phyloP scores from a whole-genome alignment of 73 alveolate species.

The Paramecium caudatum region DNA sequence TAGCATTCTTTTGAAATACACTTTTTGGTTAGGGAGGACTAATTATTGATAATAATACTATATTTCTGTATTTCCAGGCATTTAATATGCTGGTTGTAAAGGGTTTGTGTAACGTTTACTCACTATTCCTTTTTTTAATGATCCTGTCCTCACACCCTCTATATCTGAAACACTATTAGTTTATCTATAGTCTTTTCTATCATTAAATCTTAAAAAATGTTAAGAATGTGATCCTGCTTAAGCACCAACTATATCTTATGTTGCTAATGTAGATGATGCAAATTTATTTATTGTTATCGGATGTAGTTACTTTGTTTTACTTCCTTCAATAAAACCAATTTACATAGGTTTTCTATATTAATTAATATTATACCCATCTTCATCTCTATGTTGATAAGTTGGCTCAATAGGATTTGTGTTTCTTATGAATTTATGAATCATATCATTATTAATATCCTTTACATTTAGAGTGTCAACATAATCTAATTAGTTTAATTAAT shows the following conservation, averaged over 20 bases:
- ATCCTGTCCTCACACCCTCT: conserved; percentile 59
- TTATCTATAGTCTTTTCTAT: conserved; percentile 53
- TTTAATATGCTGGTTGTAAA: conserved; percentile 40
- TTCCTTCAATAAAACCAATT: conserved; percentile 52
- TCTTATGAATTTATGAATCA: conserved; percentile 17
- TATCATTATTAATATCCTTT: conserved; percentile 34
- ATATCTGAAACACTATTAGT: conserved; percentile 53
- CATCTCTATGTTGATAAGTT: conserved; percentile 9
- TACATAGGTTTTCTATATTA: not conserved
- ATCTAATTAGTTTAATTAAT: not conserved
- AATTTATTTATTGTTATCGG: conserved; percentile 17
- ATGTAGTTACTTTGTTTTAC: conserved; percentile 49
- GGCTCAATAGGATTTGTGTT: conserved; percentile 45
- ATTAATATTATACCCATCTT: conserved; percentile 1
- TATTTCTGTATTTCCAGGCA: conserved; percentile 62
- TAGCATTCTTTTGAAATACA: conserved; percentile 30
- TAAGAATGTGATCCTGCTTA: conserved; percentile 55
- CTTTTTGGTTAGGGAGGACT: not conserved
- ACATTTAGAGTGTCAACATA: conserved; percentile 42
- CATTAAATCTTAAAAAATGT: conserved; percentile 41
- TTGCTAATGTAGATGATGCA: conserved; percentile 31
- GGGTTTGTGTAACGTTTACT: conserved; percentile 44
- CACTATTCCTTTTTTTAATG: conserved; percentile 60
- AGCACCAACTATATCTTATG: conserved; percentile 55
- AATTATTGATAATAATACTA: not conserved